Percentiles rank a stretch among this genome's conserved stretches.
Conservation (phyloP, 1,284 basidiomycete genomes). For the Peniophora sp. region DNA sequence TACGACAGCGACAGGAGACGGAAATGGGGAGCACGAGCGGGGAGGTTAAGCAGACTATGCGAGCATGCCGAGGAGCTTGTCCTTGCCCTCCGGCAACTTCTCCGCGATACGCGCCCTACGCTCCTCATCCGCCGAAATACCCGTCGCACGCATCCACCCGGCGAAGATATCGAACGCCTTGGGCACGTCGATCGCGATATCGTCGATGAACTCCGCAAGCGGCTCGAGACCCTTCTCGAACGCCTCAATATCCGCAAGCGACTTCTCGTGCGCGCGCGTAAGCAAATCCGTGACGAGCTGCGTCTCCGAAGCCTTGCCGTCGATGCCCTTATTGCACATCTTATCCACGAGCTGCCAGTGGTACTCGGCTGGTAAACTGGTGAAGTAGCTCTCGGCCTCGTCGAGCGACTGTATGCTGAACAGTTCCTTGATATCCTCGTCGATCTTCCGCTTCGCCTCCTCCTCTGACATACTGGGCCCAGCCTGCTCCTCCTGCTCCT, state of each 20-base stretch:
- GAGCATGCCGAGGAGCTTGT: constrained; percentile 52
- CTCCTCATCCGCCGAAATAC: constrained; percentile 47
- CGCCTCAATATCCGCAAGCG: constrained; percentile 40
- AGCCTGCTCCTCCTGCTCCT: constrained; percentile 14
- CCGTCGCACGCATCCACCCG: constrained; percentile 61
- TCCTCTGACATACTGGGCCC: constrained; percentile 56
- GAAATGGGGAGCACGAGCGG: neutral
- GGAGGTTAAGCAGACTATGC: constrained; percentile 26
- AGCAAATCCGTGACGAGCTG: constrained; percentile 70
- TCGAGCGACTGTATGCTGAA: constrained; percentile 71
- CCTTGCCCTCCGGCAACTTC: constrained; percentile 45
- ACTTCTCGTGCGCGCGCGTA: constrained; percentile 43
- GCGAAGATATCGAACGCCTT: constrained; percentile 77
- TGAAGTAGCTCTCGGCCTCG: constrained; percentile 84
- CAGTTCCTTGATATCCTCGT: constrained; percentile 73
- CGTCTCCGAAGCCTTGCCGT: constrained; percentile 82
- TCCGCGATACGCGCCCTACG: constrained; percentile 43
- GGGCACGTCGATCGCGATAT: constrained; percentile 69
- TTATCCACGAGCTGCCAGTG: constrained; percentile 66
- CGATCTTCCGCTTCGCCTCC: constrained; percentile 72
- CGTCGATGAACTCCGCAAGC: constrained; percentile 67
- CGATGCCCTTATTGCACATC: constrained; percentile 63
- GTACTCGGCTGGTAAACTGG: constrained; percentile 56
- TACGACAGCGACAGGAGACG: neutral
- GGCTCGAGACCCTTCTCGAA: constrained; percentile 48